These are phyloP conservation scores for Cercospora zeae-maydis DNA, from an alignment of 2,329 filamentous ascomycete genomes.

Conservation along the genomic window DNA sequence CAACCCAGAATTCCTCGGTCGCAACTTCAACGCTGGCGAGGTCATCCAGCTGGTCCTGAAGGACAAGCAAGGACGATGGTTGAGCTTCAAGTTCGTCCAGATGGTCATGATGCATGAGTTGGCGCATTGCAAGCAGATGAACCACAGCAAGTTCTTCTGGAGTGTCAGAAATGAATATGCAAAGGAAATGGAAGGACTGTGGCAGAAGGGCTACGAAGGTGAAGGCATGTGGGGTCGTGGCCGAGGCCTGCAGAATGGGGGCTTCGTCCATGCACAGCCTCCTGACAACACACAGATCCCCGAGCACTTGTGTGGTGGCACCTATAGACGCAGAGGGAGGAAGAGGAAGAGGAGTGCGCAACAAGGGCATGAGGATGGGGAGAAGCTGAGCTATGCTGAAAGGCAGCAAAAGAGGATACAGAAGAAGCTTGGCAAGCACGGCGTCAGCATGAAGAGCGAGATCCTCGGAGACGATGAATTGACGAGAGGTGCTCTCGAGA, in stretches of 20 bases:
- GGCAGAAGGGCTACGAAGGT: constrained; percentile 67
- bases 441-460: constrained; percentile 55
- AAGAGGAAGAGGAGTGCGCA: constrained; percentile 49
- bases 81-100: constrained; percentile 79
- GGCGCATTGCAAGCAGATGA: constrained; percentile 88
- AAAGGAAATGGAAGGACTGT: constrained; percentile 65
- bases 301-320: constrained; percentile 75
- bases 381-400: constrained; percentile 63
- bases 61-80: constrained; percentile 62
- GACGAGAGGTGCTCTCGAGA: constrained; percentile 63
- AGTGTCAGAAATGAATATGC: constrained; percentile 70
- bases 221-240: constrained; percentile 82
- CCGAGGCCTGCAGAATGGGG: constrained; percentile 57
- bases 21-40: constrained; percentile 88
- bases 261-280: constrained; percentile 60
- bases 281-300: constrained; percentile 45
- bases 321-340: constrained; percentile 58
- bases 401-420: constrained; percentile 67
- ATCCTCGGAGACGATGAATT: constrained; percentile 67
- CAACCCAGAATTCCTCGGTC: constrained; percentile 78
- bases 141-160: constrained; percentile 80
- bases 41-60: constrained; percentile 81
- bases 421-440: constrained; percentile 81
- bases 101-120: constrained; percentile 96
- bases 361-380: constrained; percentile 40